Evolutionary conservation across 495 filamentous ascomycete genomes (phyloP).

Genomic region (Acidiella bohemica): DNA sequence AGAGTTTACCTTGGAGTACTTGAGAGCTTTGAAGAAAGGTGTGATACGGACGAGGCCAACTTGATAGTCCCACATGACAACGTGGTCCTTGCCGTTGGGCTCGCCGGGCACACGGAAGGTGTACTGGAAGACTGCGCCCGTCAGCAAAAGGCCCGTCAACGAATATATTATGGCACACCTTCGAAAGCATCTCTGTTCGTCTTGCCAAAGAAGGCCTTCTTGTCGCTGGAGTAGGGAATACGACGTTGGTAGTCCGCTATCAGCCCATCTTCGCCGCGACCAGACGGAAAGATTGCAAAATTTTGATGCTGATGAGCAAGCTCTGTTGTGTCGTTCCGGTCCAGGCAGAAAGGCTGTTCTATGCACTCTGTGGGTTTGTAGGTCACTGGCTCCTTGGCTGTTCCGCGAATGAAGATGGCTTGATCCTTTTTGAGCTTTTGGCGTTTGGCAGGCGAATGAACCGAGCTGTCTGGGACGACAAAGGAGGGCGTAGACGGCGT

Average conservation of each 20-base stretch:
- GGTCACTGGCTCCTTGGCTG: conserved; percentile 7
- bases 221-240: conserved; percentile 88
- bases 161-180: conserved; percentile 39
- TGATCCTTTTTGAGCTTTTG: conserved; percentile 13
- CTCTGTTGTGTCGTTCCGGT: conserved; percentile 33
- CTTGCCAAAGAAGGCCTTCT: conserved; percentile 71
- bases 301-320: conserved; percentile 41
- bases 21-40: conserved; percentile 81
- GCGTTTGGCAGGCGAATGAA: not conserved
- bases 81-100: conserved; percentile 43
- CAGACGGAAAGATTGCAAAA: conserved; percentile 51
- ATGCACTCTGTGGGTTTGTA: conserved; percentile 14
- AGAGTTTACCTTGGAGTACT: conserved; percentile 62
- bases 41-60: conserved; percentile 91
- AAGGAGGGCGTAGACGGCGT: conserved; percentile 7
- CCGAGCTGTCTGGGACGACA: not conserved
- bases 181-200: conserved; percentile 81
- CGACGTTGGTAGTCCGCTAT: conserved; percentile 58
- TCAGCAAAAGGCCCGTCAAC: not conserved
- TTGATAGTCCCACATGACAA: conserved; percentile 93
- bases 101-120: conserved; percentile 62
- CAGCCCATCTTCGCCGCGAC: conserved; percentile 34
- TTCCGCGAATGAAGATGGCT: conserved; percentile 11
- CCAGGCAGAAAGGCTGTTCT: conserved; percentile 8
- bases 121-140: conserved; percentile 67